Percentiles rank a stretch among this genome's conserved stretches.
Evolutionary conservation across 805 yeast species (phyloP).

Genomic region (Yarrowia porcina): DNA sequence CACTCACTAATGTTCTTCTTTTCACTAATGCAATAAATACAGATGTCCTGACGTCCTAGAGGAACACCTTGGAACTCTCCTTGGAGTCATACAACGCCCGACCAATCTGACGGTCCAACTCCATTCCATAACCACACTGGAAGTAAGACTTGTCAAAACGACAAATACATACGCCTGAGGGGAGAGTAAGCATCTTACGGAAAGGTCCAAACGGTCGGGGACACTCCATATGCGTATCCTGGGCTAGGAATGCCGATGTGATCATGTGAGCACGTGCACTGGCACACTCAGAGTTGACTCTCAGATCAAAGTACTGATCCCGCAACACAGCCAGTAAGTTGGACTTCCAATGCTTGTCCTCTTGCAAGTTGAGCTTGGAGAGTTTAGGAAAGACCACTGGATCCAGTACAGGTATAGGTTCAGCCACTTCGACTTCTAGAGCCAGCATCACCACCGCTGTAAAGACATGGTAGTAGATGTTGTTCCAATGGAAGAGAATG

Average conservation of each 20-base stretch:
- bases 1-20: not conserved
- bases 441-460: not conserved
- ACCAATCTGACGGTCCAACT: conserved; percentile 17
- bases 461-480: conserved; percentile 17
- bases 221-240: conserved; percentile 1
- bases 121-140: conserved; percentile 16
- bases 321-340: not conserved
- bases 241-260: conserved; percentile 14
- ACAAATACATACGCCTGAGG: conserved; percentile 4
- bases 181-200: not conserved
- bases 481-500: conserved; percentile 15
- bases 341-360: not conserved
- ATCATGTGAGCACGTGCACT: conserved; percentile 19
- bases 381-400: not conserved
- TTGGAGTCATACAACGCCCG: conserved; percentile 13
- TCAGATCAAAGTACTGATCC: conserved; percentile 6
- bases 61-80: conserved; percentile 8
- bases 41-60: not conserved
- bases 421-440: not conserved
- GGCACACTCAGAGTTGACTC: conserved; percentile 15
- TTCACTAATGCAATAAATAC: conserved; percentile 6
- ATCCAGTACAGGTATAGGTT: not conserved
- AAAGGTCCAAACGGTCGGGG: conserved; percentile 18
- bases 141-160: conserved; percentile 6
- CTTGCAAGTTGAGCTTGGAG: not conserved